Conservation (phyloP, 768 basidiomycete species). For the Lyophyllum shimeji region DNA sequence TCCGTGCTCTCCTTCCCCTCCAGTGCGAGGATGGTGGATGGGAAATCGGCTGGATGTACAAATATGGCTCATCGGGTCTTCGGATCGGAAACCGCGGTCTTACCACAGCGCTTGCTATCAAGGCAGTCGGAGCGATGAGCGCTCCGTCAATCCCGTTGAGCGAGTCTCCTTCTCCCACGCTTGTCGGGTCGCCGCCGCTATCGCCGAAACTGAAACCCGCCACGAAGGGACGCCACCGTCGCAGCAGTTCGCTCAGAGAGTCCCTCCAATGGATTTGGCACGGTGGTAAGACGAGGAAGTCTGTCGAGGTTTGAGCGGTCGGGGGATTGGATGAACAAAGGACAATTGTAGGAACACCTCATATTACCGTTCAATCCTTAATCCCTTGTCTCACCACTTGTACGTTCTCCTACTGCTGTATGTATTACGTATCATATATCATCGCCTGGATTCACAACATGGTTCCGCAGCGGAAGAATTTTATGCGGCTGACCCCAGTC, state of each 20-base stretch:
- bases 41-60: slow-evolving; percentile 57
- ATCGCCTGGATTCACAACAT: not conserved
- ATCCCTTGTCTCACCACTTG: slow-evolving; percentile 5
- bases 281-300: slow-evolving; percentile 19
- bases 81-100: slow-evolving; percentile 55
- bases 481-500: too few relatives aligned
- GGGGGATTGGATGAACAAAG: not conserved
- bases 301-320: slow-evolving; percentile 16
- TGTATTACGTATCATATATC: not conserved
- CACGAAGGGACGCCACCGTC: slow-evolving; percentile 19
- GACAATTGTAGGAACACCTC: not conserved
- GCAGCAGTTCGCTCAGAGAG: slow-evolving; percentile 24
- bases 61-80: slow-evolving; percentile 47
- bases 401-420: slow-evolving; percentile 1
- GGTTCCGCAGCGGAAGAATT: not conserved
- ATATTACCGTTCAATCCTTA: not conserved
- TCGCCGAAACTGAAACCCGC: slow-evolving; percentile 8
- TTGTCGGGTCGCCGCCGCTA: slow-evolving; percentile 8
- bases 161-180: slow-evolving; percentile 17
- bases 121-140: slow-evolving; percentile 39
- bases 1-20: slow-evolving; percentile 41
- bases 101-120: slow-evolving; percentile 53
- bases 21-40: slow-evolving; percentile 59
- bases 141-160: not conserved
- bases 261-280: slow-evolving; percentile 29